phyloP scores from a whole-genome alignment of 2,329 filamentous ascomycete genomes.

The Cladobotryum protrusum region DNA sequence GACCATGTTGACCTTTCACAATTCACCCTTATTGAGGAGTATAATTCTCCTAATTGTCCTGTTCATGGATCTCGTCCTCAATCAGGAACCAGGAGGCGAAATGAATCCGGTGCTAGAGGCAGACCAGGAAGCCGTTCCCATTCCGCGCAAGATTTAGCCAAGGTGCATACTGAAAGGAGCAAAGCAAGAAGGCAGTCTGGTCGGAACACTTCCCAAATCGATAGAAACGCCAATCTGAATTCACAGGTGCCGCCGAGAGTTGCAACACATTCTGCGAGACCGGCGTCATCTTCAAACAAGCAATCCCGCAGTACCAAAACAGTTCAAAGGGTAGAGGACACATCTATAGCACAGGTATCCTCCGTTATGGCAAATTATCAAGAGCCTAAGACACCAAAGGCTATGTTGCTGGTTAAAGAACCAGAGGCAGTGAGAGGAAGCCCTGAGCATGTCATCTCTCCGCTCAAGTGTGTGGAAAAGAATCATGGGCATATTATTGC shows the following conservation, averaged over 20 bases:
- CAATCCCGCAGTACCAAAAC: neutral
- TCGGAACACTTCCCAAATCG: neutral
- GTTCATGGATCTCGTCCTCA: slow-evolving; percentile 17
- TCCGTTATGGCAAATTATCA: neutral
- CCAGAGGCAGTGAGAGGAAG: slow-evolving; percentile 1
- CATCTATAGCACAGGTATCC: neutral
- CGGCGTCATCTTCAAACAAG: neutral
- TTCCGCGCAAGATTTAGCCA: neutral
- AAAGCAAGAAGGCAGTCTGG: neutral
- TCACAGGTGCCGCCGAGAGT: neutral
- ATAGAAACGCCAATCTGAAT: neutral
- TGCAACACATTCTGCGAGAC: neutral
- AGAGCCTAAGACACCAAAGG: slow-evolving; percentile 18
- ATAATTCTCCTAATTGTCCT: slow-evolving; percentile 16
- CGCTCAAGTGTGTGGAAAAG: slow-evolving; percentile 15
- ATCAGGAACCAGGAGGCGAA: slow-evolving; percentile 11
- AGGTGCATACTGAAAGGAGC: neutral
- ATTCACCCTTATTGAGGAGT: slow-evolving; percentile 18
- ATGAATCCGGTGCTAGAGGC: slow-evolving; percentile 8
- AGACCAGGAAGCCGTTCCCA: slow-evolving; percentile 7
- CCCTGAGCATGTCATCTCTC: slow-evolving; percentile 8
- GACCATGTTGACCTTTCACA: slow-evolving; percentile 18
- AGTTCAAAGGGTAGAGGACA: neutral
- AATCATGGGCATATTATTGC: neutral
- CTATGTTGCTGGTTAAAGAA: slow-evolving; percentile 15